Conservation (phyloP, 1,139 yeast species). For the Suzukiozyma palmioleophila region DNA sequence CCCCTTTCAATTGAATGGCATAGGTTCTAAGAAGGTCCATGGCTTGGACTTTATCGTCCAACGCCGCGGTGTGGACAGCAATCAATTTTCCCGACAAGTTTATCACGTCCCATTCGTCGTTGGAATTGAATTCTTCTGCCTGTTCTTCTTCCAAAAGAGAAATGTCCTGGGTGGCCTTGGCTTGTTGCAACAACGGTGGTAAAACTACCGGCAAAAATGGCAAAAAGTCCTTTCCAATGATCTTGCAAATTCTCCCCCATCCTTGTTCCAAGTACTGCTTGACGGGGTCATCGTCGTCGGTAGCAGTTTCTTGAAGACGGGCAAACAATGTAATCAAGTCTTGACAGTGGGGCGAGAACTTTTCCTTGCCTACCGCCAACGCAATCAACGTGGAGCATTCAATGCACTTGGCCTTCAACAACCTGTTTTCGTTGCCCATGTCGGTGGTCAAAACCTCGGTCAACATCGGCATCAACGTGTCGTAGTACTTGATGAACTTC, state of each 20-base stretch:
- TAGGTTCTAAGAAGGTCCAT: slow-evolving; percentile 86
- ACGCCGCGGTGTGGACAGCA: slow-evolving; percentile 87
- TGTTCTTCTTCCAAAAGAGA: slow-evolving; percentile 87
- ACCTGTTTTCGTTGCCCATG: slow-evolving; percentile 73
- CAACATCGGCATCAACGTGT: slow-evolving; percentile 88
- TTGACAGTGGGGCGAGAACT: slow-evolving; percentile 71
- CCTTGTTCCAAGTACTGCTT: slow-evolving; percentile 87
- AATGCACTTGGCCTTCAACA: slow-evolving; percentile 86
- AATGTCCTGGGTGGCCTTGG: slow-evolving; percentile 86
- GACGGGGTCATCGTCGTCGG: slow-evolving; percentile 76
- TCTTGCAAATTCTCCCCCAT: slow-evolving; percentile 91
- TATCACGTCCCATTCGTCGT: slow-evolving; percentile 95
- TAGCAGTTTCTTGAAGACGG: slow-evolving; percentile 58
- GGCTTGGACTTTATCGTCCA: slow-evolving; percentile 91
- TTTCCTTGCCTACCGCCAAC: slow-evolving; percentile 92
- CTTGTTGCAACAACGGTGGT: slow-evolving; percentile 81
- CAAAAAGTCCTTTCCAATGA: slow-evolving; percentile 78
- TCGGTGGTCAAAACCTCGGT: slow-evolving; percentile 76
- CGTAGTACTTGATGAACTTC: slow-evolving; percentile 86
- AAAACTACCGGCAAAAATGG: slow-evolving; percentile 87
- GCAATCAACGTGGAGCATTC: slow-evolving; percentile 96
- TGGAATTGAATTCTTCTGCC: slow-evolving; percentile 72
- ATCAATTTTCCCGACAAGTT: slow-evolving; percentile 88
- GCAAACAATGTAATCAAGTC: slow-evolving; percentile 74
- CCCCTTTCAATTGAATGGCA: slow-evolving; percentile 78